Conservation (phyloP, 305 asterid species). For the Solanum hybrid region DNA sequence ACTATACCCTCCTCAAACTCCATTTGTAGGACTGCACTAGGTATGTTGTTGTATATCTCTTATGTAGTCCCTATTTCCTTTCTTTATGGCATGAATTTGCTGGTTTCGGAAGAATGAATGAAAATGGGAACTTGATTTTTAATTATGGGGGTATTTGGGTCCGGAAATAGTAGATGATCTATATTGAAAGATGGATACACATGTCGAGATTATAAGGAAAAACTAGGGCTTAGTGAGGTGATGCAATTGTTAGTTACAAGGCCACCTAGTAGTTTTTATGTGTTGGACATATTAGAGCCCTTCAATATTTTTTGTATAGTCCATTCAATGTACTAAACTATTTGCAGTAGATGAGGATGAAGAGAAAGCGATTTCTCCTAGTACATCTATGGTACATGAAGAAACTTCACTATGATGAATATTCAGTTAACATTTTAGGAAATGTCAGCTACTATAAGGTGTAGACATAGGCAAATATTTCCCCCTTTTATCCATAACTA, state of each 20-base stretch:
- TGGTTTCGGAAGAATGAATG: background rate
- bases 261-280: background rate
- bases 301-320: background rate
- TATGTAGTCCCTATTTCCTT: background rate
- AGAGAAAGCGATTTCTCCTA: background rate
- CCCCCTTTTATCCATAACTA: background rate
- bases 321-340: background rate
- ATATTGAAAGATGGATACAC: background rate
- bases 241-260: background rate
- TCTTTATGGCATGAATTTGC: background rate
- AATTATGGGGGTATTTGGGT: no score
- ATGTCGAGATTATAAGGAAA: background rate
- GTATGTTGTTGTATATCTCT: background rate
- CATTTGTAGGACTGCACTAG: background rate
- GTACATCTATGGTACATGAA: background rate
- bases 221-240: background rate
- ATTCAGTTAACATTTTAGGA: no score
- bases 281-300: background rate
- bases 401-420: background rate
- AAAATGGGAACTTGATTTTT: background rate
- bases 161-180: no score
- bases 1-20: background rate
- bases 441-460: background rate
- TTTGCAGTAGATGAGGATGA: background rate
- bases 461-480: background rate